phyloP scores from a whole-genome alignment of 306 rosid species.

The Senna tora region DNA sequence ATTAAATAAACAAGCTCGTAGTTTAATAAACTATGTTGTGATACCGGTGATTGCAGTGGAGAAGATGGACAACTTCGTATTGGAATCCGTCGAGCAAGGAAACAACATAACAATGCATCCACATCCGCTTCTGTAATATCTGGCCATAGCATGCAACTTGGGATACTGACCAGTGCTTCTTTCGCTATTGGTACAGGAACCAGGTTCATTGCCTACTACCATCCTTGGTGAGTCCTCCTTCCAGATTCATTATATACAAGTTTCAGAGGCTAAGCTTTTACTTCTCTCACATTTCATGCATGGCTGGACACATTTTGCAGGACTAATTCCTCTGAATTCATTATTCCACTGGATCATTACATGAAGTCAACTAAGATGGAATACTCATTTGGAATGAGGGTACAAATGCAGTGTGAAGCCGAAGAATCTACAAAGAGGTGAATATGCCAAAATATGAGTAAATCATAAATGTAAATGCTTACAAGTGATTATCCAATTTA shows the following conservation, averaged over 20 bases:
- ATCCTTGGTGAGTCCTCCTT: constrained; percentile 65
- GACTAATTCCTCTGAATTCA: constrained; percentile 57
- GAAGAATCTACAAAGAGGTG: constrained; percentile 67
- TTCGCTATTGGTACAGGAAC: constrained; percentile 56
- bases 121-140: constrained; percentile 52
- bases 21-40: too few relatives aligned
- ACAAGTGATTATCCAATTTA: neutral
- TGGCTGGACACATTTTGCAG: constrained; percentile 45
- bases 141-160: constrained; percentile 63
- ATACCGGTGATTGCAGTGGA: constrained; percentile 62
- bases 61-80: constrained; percentile 59
- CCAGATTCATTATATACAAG: constrained; percentile 3
- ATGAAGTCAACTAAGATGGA: constrained; percentile 40
- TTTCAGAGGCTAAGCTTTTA: neutral
- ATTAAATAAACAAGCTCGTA: too few relatives aligned
- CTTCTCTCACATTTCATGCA: constrained; percentile 6
- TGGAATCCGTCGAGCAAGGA: constrained; percentile 55
- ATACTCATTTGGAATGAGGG: constrained; percentile 57
- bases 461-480: constrained; percentile 12
- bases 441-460: constrained; percentile 24
- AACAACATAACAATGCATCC: constrained; percentile 36
- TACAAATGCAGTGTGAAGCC: constrained; percentile 42
- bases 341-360: constrained; percentile 54
- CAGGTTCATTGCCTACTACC: constrained; percentile 60
- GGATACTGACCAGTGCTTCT: constrained; percentile 53